Evolutionary conservation across 129 eudicot species (phyloP).

Genomic region (Artemisia annua): DNA sequence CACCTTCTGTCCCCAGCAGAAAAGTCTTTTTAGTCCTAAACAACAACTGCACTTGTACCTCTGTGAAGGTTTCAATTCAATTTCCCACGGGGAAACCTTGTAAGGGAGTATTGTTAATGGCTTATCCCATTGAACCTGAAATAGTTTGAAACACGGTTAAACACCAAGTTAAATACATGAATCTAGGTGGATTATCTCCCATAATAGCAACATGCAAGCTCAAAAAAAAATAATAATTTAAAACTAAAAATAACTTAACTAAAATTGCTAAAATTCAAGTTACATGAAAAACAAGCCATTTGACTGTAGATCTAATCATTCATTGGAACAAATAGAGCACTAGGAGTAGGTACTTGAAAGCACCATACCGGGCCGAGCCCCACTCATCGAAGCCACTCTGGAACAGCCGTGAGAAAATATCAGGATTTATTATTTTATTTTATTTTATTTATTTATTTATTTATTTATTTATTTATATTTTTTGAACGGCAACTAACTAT

Average conservation of each 20-base stretch:
- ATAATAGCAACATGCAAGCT: neutral
- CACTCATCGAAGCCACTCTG: too few species aligned
- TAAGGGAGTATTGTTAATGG: neutral
- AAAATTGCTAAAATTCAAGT: neutral
- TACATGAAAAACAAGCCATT: neutral
- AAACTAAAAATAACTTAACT: neutral
- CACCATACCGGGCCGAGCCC: too few species aligned
- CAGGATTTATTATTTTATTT: too few species aligned
- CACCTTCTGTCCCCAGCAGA: too few species aligned
- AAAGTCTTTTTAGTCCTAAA: too few species aligned
- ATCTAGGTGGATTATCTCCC: neutral
- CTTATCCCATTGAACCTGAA: constrained; percentile 3
- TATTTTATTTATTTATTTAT: too few species aligned
- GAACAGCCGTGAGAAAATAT: too few species aligned
- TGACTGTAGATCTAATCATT: neutral
- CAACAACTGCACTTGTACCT: too few species aligned
- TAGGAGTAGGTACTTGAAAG: too few species aligned
- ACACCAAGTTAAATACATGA: neutral
- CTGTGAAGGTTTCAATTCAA: neutral
- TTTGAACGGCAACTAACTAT: too few species aligned
- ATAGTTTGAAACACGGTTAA: neutral
- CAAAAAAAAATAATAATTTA: neutral
- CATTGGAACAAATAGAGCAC: neutral
- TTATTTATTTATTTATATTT: too few species aligned
- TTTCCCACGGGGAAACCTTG: neutral